These are phyloP conservation scores for Earliella scabrosa DNA, from an alignment of 1,284 basidiomycete genomes.

Conservation along the genomic window DNA sequence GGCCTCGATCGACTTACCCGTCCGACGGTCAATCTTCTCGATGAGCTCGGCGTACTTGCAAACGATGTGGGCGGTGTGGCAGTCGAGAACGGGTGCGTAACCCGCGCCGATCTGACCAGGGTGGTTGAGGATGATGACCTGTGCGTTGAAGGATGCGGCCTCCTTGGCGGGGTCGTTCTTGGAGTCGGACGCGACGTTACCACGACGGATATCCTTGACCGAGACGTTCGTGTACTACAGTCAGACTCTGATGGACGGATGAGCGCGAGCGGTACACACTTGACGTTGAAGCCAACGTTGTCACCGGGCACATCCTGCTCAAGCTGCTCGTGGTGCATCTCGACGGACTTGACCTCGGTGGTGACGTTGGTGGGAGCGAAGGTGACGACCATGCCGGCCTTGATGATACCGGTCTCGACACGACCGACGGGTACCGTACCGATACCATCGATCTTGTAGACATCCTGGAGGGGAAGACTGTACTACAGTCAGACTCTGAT, in stretches of 20 bases:
- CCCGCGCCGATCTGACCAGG: slow-evolving; percentile 99
- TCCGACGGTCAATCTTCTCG: slow-evolving; percentile 99
- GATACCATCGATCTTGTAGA: slow-evolving; percentile 99
- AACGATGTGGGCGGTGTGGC: slow-evolving; percentile 99
- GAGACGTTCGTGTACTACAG: slow-evolving; percentile 99
- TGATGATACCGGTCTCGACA: slow-evolving; percentile 99
- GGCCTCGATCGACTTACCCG: slow-evolving; percentile 91
- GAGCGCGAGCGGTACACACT: slow-evolving; percentile 52
- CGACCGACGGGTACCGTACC: slow-evolving; percentile 99
- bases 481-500: too few relatives aligned
- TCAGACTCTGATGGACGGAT: too few relatives aligned
- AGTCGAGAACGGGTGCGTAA: slow-evolving; percentile 98
- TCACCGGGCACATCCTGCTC: slow-evolving; percentile 95
- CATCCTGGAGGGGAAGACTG: slow-evolving; percentile 99
- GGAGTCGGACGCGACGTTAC: slow-evolving; percentile 98
- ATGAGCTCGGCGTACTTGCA: slow-evolving; percentile 99
- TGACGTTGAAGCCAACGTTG: slow-evolving; percentile 99
- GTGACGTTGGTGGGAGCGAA: slow-evolving; percentile 98
- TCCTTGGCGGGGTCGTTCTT: slow-evolving; percentile 99
- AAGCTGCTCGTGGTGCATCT: slow-evolving; percentile 99
- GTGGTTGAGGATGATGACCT: slow-evolving; percentile 99
- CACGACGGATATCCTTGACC: slow-evolving; percentile 99
- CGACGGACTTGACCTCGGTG: slow-evolving; percentile 99
- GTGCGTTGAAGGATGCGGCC: slow-evolving; percentile 98
- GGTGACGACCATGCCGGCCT: slow-evolving; percentile 98